phyloP scores from a whole-genome alignment of 2,329 filamentous ascomycete genomes.

The Colletotrichum shisoi region DNA sequence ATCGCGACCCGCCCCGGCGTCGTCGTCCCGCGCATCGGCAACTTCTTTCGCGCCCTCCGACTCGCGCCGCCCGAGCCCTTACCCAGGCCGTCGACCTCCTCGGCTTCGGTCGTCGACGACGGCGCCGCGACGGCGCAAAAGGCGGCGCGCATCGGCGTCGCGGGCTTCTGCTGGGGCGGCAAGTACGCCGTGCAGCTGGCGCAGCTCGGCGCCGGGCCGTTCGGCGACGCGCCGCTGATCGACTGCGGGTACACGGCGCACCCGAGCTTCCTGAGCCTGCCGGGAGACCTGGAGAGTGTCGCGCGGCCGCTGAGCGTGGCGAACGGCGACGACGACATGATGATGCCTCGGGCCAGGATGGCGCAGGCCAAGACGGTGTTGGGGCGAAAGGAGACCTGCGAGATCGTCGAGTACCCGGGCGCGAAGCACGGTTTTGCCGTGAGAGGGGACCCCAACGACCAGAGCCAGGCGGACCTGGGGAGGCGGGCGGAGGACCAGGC shows the following conservation, averaged over 20 bases:
- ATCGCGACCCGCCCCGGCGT: conserved; percentile 46
- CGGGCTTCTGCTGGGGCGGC: conserved; percentile 72
- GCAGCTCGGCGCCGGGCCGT: conserved; percentile 33
- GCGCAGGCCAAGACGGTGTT: conserved; percentile 49
- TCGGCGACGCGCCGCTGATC: conserved; percentile 52
- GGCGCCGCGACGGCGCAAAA: not conserved
- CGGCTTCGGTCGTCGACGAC: conserved; percentile 5
- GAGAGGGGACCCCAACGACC: conserved; percentile 42
- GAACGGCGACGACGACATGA: conserved; percentile 56
- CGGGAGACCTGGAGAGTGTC: conserved; percentile 57
- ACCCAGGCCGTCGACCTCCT: not conserved
- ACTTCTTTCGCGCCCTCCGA: conserved; percentile 51
- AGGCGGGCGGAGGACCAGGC: conserved; percentile 44
- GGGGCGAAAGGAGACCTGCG: conserved; percentile 44
- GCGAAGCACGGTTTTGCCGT: conserved; percentile 47
- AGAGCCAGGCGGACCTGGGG: conserved; percentile 42
- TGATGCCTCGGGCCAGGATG: conserved; percentile 48
- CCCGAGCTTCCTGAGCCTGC: conserved; percentile 58
- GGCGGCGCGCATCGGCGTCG: conserved; percentile 55
- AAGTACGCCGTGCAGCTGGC: conserved; percentile 60
- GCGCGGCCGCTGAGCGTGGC: conserved; percentile 57
- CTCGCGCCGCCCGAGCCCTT: conserved; percentile 41
- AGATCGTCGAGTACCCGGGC: conserved; percentile 45
- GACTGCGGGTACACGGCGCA: conserved; percentile 63
- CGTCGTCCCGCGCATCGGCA: conserved; percentile 48